These are phyloP conservation scores for Coemansia erecta DNA, from an alignment of 192 early-diverging fungal genomes.

Conservation along the genomic window DNA sequence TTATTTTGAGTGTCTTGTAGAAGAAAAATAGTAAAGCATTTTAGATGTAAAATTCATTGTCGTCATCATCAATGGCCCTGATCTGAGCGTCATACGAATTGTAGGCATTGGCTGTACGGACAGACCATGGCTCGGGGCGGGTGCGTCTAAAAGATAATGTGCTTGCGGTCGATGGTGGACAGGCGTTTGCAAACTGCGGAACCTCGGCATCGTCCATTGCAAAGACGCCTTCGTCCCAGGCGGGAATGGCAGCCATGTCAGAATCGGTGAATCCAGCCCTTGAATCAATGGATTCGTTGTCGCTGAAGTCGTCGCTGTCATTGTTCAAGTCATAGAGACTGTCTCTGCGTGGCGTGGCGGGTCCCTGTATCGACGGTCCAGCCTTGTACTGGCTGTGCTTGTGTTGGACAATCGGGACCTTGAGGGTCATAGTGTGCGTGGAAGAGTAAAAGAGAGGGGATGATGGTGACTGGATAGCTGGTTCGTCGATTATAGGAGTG, in stretches of 20 bases:
- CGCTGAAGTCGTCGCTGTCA: slow-evolving; percentile 3
- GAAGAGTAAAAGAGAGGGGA: too few species aligned
- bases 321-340: too few species aligned
- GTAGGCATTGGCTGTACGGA: slow-evolving; percentile 31
- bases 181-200: neutral
- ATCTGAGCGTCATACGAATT: slow-evolving; percentile 41
- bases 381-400: too few species aligned
- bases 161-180: too few species aligned
- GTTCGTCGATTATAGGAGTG: too few species aligned
- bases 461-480: too few species aligned
- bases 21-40: slow-evolving; percentile 2
- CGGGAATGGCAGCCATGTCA: neutral
- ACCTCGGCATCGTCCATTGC: slow-evolving; percentile 40
- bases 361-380: too few species aligned
- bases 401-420: too few species aligned
- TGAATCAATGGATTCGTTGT: neutral
- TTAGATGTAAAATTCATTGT: slow-evolving; percentile 42
- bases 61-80: slow-evolving; percentile 47
- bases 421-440: too few species aligned
- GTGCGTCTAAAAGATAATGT: neutral
- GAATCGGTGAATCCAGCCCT: neutral
- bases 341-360: too few species aligned
- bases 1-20: too few species aligned
- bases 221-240: slow-evolving; percentile 28
- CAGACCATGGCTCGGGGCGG: slow-evolving; percentile 44